These are phyloP conservation scores for Kuraishia ogatae DNA, from an alignment of 805 yeast species.

Conservation along the genomic window DNA sequence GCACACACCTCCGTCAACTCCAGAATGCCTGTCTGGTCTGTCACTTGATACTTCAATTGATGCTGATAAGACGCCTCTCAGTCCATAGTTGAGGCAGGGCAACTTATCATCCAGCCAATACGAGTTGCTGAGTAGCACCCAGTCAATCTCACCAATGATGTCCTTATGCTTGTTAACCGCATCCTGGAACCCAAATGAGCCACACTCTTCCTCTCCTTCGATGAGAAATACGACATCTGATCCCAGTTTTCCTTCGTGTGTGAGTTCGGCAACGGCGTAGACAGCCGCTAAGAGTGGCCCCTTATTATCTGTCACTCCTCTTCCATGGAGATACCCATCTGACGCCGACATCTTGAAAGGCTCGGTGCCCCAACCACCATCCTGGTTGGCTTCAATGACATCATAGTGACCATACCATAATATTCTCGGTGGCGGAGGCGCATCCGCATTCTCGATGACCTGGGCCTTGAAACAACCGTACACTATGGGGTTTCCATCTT, in stretches of 20 bases:
- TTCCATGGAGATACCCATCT: conserved; percentile 80
- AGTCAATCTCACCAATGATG: conserved; percentile 69
- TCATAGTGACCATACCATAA: conserved; percentile 96
- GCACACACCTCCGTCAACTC: conserved; percentile 90
- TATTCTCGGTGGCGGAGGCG: conserved; percentile 29
- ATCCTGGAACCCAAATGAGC: conserved; percentile 76
- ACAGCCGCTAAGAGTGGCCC: conserved; percentile 88
- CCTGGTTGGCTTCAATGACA: conserved; percentile 62
- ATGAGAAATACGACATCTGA: conserved; percentile 75
- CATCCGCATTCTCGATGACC: background rate
- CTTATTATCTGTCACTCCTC: conserved; percentile 93
- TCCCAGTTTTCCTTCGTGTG: conserved; percentile 38
- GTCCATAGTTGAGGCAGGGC: conserved; percentile 91
- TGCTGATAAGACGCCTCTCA: conserved; percentile 84
- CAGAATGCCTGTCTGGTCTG: conserved; percentile 87
- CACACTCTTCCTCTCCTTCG: conserved; percentile 96
- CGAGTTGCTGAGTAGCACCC: conserved; percentile 84
- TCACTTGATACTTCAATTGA: conserved; percentile 64
- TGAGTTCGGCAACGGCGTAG: conserved; percentile 74
- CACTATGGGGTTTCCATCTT: conserved; percentile 79
- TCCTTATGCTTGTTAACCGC: conserved; percentile 44
- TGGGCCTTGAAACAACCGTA: conserved; percentile 61
- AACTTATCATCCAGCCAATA: conserved; percentile 87
- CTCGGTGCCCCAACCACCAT: conserved; percentile 56
- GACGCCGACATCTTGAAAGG: conserved; percentile 71